These are phyloP conservation scores for Cucurbita maxima DNA, from an alignment of 306 rosid species.

Conservation along the genomic window DNA sequence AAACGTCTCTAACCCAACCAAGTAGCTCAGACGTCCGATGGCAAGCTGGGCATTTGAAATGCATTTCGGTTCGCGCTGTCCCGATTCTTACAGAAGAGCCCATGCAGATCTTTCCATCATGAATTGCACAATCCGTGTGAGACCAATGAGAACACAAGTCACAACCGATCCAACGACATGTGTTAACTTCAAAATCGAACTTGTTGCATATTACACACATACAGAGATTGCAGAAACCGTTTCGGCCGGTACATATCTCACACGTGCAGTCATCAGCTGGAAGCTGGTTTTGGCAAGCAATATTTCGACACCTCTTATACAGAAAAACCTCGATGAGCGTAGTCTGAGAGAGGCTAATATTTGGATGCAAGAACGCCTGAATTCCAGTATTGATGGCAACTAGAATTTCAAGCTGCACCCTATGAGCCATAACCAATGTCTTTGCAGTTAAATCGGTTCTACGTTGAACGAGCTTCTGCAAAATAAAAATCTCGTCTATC, in stretches of 20 bases:
- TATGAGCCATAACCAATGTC: conserved; percentile 75
- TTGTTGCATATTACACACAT: conserved; percentile 96
- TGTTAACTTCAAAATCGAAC: conserved; percentile 96
- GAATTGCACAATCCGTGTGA: conserved; percentile 96
- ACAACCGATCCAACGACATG: conserved; percentile 98
- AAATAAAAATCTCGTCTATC: conserved; percentile 60
- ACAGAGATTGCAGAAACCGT: conserved; percentile 98
- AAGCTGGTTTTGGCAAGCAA: conserved; percentile 85
- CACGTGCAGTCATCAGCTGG: conserved; percentile 95
- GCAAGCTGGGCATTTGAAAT: conserved; percentile 91
- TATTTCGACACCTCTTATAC: conserved; percentile 86
- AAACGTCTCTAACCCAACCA: conserved; percentile 97
- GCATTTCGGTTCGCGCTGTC: conserved; percentile 76
- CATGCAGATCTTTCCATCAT: conserved; percentile 67
- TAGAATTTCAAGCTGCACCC: conserved; percentile 86
- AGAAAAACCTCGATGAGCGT: conserved; percentile 71
- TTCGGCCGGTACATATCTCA: conserved; percentile 59
- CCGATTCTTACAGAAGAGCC: conserved; percentile 66
- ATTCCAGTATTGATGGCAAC: conserved; percentile 90
- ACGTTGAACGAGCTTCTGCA: conserved; percentile 77
- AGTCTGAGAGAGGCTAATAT: conserved; percentile 71
- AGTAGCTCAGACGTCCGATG: conserved; percentile 84
- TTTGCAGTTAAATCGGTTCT: conserved; percentile 79
- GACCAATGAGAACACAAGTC: conserved; percentile 97
- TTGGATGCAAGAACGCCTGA: conserved; percentile 91